These are phyloP conservation scores for Clarireedia hainanense DNA, from an alignment of 2,329 filamentous ascomycete genomes.

Conservation along the genomic window DNA sequence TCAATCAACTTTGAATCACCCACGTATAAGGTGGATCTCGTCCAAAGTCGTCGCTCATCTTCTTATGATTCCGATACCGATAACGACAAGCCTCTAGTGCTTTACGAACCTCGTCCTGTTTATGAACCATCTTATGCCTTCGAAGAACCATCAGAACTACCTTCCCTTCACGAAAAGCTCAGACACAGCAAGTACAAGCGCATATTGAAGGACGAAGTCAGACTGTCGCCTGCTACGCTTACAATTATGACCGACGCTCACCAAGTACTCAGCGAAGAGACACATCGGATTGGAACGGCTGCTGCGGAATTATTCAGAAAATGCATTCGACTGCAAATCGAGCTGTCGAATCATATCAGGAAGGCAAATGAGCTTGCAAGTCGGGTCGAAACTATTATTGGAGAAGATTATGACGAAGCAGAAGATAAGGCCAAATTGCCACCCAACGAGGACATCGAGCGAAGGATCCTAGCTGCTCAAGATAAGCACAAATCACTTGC, in stretches of 20 bases:
- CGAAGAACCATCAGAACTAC: slow-evolving; percentile 47
- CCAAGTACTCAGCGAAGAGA: slow-evolving; percentile 62
- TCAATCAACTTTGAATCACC: slow-evolving; percentile 52
- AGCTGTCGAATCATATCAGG: slow-evolving; percentile 59
- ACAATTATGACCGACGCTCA: slow-evolving; percentile 67
- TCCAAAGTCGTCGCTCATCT: slow-evolving; percentile 36
- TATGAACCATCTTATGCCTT: slow-evolving; percentile 58
- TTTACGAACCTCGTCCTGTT: slow-evolving; percentile 56
- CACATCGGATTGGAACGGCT: slow-evolving; percentile 57
- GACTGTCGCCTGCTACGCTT: slow-evolving; percentile 62
- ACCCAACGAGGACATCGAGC: slow-evolving; percentile 50
- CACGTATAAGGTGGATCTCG: slow-evolving; percentile 42
- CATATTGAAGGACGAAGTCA: slow-evolving; percentile 58
- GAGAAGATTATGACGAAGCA: slow-evolving; percentile 41
- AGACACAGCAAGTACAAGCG: slow-evolving; percentile 53
- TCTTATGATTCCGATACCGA: slow-evolving; percentile 33
- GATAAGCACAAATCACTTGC: slow-evolving; percentile 49
- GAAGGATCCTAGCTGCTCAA: slow-evolving; percentile 47
- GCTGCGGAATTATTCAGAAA: slow-evolving; percentile 67
- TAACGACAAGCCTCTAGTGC: slow-evolving; percentile 38
- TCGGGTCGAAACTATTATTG: slow-evolving; percentile 59
- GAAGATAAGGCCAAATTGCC: slow-evolving; percentile 40
- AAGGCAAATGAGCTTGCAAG: slow-evolving; percentile 58
- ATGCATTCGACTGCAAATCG: slow-evolving; percentile 59
- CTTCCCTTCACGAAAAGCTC: slow-evolving; percentile 46